phyloP scores from a whole-genome alignment of 1,284 basidiomycete species.

The Trichosporon ovoides region DNA sequence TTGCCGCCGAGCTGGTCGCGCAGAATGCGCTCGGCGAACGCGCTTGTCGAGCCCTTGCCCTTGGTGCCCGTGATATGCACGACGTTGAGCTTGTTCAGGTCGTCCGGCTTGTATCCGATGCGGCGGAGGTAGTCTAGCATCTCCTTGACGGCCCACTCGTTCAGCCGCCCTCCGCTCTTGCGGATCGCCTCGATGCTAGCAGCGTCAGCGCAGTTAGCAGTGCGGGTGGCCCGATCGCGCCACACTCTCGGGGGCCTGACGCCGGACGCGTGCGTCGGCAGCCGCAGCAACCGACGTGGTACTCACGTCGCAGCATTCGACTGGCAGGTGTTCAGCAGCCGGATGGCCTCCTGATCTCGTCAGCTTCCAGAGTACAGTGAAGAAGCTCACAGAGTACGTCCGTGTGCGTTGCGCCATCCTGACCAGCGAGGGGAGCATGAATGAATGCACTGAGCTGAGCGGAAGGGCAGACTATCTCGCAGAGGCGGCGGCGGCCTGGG shows the following conservation, averaged over 20 bases:
- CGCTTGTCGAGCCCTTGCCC: conserved; percentile 96
- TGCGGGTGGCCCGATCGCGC: background rate
- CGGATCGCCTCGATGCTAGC: conserved; percentile 73
- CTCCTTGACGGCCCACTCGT: conserved; percentile 72
- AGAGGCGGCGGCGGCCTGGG: background rate
- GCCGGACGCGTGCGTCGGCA: no score
- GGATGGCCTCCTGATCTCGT: conserved; percentile 63
- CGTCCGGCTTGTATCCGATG: conserved; percentile 79
- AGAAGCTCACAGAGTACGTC: conserved; percentile 31
- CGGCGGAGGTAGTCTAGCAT: conserved; percentile 84
- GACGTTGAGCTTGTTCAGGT: conserved; percentile 84
- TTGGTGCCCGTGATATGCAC: conserved; percentile 98
- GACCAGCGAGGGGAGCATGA: conserved; percentile 30
- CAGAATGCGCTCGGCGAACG: conserved; percentile 63
- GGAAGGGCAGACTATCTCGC: background rate
- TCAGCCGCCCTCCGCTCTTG: conserved; percentile 66
- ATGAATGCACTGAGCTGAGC: background rate
- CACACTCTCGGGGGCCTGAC: no score
- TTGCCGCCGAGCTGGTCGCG: conserved; percentile 36
- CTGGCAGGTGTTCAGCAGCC: conserved; percentile 83
- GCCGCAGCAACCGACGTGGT: no score
- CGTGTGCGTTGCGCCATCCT: conserved; percentile 27
- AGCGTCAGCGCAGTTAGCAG: conserved; percentile 9
- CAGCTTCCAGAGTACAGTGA: background rate
- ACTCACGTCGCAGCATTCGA: conserved; percentile 75